Conservation (phyloP, 441 rosid species). For the Populus hybrid region DNA sequence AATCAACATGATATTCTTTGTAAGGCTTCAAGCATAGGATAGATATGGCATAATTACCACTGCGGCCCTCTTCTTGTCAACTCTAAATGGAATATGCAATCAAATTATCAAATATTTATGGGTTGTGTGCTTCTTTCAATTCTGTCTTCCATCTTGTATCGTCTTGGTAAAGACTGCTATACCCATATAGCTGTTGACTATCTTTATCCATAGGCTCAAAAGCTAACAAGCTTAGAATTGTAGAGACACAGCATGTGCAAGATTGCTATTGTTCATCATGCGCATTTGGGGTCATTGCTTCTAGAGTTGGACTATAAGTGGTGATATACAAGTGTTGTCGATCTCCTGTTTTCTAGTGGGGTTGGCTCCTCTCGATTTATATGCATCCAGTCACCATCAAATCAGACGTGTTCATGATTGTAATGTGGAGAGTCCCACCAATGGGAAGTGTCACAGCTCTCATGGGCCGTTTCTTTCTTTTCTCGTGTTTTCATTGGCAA, state of each 20-base stretch:
- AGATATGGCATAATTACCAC: slow-evolving; percentile 32
- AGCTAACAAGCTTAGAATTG: slow-evolving; percentile 3
- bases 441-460: too few species aligned
- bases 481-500: too few species aligned
- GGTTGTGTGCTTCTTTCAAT: background rate
- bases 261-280: slow-evolving; percentile 27
- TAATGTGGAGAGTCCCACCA: too few species aligned
- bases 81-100: slow-evolving; percentile 26
- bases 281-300: slow-evolving; percentile 10
- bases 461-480: too few species aligned
- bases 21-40: slow-evolving; percentile 23
- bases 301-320: too few species aligned
- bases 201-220: background rate
- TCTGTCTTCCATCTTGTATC: slow-evolving; percentile 21
- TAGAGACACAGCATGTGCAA: slow-evolving; percentile 46
- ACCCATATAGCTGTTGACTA: background rate
- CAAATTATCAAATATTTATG: slow-evolving; percentile 4
- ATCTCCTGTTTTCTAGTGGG: background rate
- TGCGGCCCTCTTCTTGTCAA: slow-evolving; percentile 33
- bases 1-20: slow-evolving; percentile 5
- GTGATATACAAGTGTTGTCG: too few species aligned
- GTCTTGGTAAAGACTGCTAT: background rate
- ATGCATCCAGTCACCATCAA: too few species aligned
- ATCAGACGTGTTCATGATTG: too few species aligned
- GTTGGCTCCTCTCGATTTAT: too few species aligned